Percentiles rank a stretch among this genome's conserved stretches.
These are phyloP conservation scores for Pseudofabraea citricarpa DNA, from an alignment of 2,329 filamentous ascomycete species.

Conservation along the genomic window DNA sequence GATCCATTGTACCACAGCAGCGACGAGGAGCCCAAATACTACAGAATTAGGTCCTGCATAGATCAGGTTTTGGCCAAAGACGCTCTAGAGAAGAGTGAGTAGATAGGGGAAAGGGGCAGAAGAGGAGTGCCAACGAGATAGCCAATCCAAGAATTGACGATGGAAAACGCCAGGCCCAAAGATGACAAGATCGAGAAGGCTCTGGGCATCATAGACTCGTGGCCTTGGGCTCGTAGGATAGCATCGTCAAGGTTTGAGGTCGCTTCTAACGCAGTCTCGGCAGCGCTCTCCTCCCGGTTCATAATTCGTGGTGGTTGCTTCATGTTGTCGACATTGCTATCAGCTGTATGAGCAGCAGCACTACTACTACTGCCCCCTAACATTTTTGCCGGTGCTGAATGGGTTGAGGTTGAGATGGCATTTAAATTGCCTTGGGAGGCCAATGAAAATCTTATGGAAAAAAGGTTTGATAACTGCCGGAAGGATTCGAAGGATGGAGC, in stretches of 20 bases:
- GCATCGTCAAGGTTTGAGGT: constrained; percentile 3
- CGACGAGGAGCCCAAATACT: constrained; percentile 21
- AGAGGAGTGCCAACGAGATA: constrained; percentile 10
- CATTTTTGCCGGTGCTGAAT: too few species aligned
- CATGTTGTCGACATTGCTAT: not conserved
- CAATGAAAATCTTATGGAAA: too few species aligned
- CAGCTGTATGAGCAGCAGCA: not conserved
- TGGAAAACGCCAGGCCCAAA: constrained; percentile 22
- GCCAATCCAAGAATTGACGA: constrained; percentile 29
- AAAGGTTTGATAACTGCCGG: too few species aligned
- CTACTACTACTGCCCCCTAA: not conserved
- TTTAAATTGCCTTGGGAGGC: too few species aligned
- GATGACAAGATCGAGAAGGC: constrained; percentile 19
- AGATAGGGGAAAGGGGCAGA: not conserved
- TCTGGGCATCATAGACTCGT: constrained; percentile 10
- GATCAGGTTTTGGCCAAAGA: constrained; percentile 11
- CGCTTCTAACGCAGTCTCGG: not conserved
- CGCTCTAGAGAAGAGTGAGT: not conserved
- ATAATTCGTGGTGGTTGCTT: too few species aligned
- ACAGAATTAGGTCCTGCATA: constrained; percentile 22
- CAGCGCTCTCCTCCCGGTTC: not conserved
- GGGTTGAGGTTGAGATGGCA: too few species aligned
- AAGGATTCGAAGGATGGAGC: too few species aligned
- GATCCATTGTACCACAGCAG: constrained; percentile 15
- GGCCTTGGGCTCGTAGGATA: constrained; percentile 5